Evolutionary conservation across 2,329 filamentous ascomycete species (phyloP).

Genomic region (Cucurbitaria berberidis): DNA sequence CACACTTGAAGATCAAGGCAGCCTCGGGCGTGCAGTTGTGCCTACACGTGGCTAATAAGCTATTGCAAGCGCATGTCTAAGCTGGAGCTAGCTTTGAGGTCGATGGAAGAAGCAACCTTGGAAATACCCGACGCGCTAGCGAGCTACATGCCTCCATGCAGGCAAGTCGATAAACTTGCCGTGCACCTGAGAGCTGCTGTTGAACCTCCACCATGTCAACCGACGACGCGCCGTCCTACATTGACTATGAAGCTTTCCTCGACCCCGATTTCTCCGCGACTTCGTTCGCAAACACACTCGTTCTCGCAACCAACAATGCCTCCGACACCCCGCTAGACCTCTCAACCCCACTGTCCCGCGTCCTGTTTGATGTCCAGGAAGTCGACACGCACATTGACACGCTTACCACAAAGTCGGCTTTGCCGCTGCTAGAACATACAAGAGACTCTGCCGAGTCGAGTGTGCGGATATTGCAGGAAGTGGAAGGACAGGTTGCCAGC

Average conservation of each 20-base stretch:
- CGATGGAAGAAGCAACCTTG: too few species aligned
- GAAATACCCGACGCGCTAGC: not conserved
- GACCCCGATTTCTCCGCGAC: slow-evolving; percentile 80
- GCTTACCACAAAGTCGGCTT: slow-evolving; percentile 81
- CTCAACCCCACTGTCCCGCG: slow-evolving; percentile 88
- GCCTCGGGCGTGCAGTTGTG: too few species aligned
- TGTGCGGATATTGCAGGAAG: slow-evolving; percentile 72
- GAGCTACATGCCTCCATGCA: not conserved
- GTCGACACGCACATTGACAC: slow-evolving; percentile 94
- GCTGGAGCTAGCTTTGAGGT: too few species aligned
- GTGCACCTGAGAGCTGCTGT: slow-evolving; percentile 1
- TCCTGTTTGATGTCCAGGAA: slow-evolving; percentile 96
- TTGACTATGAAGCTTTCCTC: slow-evolving; percentile 93
- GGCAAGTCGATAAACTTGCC: not conserved
- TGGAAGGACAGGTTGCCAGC: slow-evolving; percentile 79
- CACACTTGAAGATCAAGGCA: too few species aligned
- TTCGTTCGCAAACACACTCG: slow-evolving; percentile 85
- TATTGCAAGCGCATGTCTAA: too few species aligned
- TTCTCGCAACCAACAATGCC: slow-evolving; percentile 89
- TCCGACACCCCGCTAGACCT: slow-evolving; percentile 90
- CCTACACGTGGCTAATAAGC: not conserved
- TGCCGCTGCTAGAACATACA: slow-evolving; percentile 80
- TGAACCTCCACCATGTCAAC: slow-evolving; percentile 34
- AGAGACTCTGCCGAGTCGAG: slow-evolving; percentile 75
- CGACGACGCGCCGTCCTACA: slow-evolving; percentile 74